These are phyloP conservation scores for Knoxdaviesia proteae DNA, from an alignment of 2,329 filamentous ascomycete species.

Conservation along the genomic window DNA sequence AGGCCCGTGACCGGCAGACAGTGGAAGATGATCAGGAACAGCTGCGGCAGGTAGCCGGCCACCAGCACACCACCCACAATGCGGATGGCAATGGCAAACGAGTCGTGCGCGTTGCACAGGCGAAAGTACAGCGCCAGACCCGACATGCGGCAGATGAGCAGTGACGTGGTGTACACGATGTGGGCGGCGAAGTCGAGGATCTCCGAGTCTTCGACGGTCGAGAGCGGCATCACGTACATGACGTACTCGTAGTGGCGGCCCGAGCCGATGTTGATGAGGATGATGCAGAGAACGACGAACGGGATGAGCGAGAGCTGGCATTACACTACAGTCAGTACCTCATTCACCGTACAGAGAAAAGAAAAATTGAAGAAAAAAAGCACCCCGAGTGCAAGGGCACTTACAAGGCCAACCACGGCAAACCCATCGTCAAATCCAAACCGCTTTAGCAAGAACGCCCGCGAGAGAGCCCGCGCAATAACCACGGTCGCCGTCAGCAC, in stretches of 20 bases:
- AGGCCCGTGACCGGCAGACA: slow-evolving; percentile 26
- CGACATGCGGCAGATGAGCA: slow-evolving; percentile 27
- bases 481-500: slow-evolving; percentile 15
- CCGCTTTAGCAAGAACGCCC: slow-evolving; percentile 14
- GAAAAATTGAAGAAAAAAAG: not conserved
- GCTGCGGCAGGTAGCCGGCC: slow-evolving; percentile 22
- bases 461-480: slow-evolving; percentile 13
- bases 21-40: slow-evolving; percentile 29
- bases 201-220: slow-evolving; percentile 20
- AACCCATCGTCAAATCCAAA: slow-evolving; percentile 18
- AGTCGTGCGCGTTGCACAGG: slow-evolving; percentile 17
- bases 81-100: slow-evolving; percentile 15
- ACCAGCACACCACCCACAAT: slow-evolving; percentile 16
- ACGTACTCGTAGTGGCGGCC: slow-evolving; percentile 24
- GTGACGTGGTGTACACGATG: slow-evolving; percentile 27
- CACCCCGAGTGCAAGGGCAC: slow-evolving; percentile 2
- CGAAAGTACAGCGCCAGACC: slow-evolving; percentile 30
- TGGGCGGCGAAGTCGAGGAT: slow-evolving; percentile 27
- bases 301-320: slow-evolving; percentile 15
- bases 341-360: not conserved
- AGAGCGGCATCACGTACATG: slow-evolving; percentile 21
- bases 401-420: slow-evolving; percentile 15
- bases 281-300: slow-evolving; percentile 20
- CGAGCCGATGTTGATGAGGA: slow-evolving; percentile 24
- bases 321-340: slow-evolving; percentile 1